These are phyloP conservation scores for Paecilomyces dactylethromorphus DNA, from an alignment of 2,329 filamentous ascomycete species.

Conservation along the genomic window DNA sequence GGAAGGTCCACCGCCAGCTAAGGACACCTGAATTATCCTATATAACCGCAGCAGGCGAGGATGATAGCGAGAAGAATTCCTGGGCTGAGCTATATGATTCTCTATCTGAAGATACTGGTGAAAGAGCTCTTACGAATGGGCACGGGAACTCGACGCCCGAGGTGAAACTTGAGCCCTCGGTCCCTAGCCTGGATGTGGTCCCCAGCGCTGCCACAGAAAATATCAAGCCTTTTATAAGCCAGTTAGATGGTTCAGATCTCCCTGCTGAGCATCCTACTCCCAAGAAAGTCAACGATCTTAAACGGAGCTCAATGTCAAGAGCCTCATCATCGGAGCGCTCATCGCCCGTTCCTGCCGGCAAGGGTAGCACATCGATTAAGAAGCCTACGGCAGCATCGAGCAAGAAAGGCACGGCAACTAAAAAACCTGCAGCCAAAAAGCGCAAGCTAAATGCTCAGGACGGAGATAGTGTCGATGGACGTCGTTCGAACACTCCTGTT, in stretches of 20 bases:
- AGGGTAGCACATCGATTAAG: conserved; percentile 22
- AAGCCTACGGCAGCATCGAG: conserved; percentile 23
- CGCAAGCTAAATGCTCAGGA: conserved; percentile 34
- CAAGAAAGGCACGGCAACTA: conserved; percentile 32
- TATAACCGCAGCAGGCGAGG: conserved; percentile 5
- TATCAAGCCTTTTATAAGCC: conserved; percentile 12
- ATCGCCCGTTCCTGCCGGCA: conserved; percentile 31
- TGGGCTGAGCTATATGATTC: conserved; percentile 33
- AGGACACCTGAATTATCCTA: conserved; percentile 17
- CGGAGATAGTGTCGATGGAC: conserved; percentile 27
- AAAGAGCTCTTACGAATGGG: conserved; percentile 7
- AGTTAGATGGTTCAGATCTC: conserved; percentile 17
- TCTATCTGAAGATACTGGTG: conserved; percentile 10
- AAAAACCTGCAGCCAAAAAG: conserved; percentile 34
- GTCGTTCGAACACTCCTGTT: conserved; percentile 35
- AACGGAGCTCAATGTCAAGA: conserved; percentile 26
- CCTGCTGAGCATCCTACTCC: conserved; percentile 28
- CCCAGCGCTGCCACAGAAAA: conserved; percentile 21
- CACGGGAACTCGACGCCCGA: conserved; percentile 14
- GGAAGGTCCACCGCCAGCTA: conserved; percentile 25
- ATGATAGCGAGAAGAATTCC: conserved; percentile 11
- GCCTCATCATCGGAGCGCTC: conserved; percentile 34
- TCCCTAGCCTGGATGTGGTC: conserved; percentile 21
- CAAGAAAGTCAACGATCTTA: conserved; percentile 34
- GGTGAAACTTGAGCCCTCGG: conserved; percentile 30